phyloP scores from a whole-genome alignment of 352 stramenopile genomes.

The Halophytophthora batemanensis region DNA sequence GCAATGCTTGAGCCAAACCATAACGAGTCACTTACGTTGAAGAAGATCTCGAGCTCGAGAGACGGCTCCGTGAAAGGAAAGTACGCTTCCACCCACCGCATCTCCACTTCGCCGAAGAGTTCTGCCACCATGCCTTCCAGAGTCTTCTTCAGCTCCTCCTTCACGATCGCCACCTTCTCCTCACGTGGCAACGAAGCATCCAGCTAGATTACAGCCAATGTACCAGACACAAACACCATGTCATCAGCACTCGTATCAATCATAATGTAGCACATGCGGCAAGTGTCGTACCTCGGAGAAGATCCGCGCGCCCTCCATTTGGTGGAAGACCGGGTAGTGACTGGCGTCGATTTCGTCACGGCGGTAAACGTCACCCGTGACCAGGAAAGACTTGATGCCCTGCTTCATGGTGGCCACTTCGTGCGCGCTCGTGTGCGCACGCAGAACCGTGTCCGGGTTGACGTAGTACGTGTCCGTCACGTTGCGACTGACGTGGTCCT shows the following conservation, averaged over 20 bases:
- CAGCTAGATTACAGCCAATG: conserved; percentile 25
- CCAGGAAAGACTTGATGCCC: conserved; percentile 89
- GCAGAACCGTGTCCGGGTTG: conserved; percentile 73
- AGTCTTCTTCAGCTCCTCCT: conserved; percentile 93
- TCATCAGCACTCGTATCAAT: background rate
- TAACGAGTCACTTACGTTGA: conserved; percentile 59
- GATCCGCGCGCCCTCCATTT: conserved; percentile 98
- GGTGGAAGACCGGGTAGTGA: conserved; percentile 99
- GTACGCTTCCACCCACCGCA: conserved; percentile 98
- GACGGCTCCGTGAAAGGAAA: conserved; percentile 99
- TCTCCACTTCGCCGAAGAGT: conserved; percentile 92
- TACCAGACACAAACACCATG: background rate
- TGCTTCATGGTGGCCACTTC: conserved; percentile 90
- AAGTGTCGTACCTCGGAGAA: conserved; percentile 73
- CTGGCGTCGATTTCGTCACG: conserved; percentile 98
- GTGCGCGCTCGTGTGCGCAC: conserved; percentile 92
- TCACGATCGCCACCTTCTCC: conserved; percentile 77
- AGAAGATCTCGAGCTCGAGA: conserved; percentile 98
- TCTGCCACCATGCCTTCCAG: conserved; percentile 94
- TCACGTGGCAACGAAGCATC: conserved; percentile 50
- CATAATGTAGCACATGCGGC: background rate
- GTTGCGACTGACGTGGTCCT: conserved; percentile 86
- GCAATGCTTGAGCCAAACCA: background rate
- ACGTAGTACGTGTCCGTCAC: conserved; percentile 92
- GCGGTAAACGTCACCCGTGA: conserved; percentile 96